Base-by-base conservation (phyloP, 345 rosid genomes). In the Boechera divaricarpa region DNA sequence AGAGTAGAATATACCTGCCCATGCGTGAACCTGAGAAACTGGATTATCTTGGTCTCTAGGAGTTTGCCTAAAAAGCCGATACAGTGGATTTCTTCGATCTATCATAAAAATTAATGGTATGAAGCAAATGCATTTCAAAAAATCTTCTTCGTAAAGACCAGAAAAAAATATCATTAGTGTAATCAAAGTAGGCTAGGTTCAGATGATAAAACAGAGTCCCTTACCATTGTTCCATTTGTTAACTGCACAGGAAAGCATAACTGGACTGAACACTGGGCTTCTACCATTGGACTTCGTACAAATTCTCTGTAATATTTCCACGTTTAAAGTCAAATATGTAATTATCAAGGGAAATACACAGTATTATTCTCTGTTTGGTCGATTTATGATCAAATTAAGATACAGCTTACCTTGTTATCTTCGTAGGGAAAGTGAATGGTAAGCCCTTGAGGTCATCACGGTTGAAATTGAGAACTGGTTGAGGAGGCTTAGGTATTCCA, bases 241-340 rank as follows among this genome's bases (percentile, higher is more conserved):
- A 94, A 82, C 82, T 85, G 90, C 67, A 91, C 87, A 42, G 98
- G 98, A 89, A 91, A 91, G 88, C 91, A 90, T 74, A 91, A 71
- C 86, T 90, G 92, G 76, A 94, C 98, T 36, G 89, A 88, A 74
- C 98, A 87, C 63, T 94, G 98, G 58, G 87, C 98, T 87, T 94
- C 94, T 10, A 90, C 92, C 97, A 94, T 94, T 24, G 90, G 92
- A 78, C 98, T 94, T 64, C 69, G 78, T 39, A 94, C 97, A 56
- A 87, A 87, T 81, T 94, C 96, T 80, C 98, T 94, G 76, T 69
- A 83, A 77, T 78, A 72, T 42, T 66, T 41, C 52, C 55, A 51
- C 57, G 74, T 82, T 55, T 79, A 70, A 53, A 81, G 36, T 26
- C 67, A 71, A 52, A 41, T 26, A 8, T 28, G 28, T 48, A 10